Conservation (phyloP, 306 rosid genomes). For the Bauhinia variegata region DNA sequence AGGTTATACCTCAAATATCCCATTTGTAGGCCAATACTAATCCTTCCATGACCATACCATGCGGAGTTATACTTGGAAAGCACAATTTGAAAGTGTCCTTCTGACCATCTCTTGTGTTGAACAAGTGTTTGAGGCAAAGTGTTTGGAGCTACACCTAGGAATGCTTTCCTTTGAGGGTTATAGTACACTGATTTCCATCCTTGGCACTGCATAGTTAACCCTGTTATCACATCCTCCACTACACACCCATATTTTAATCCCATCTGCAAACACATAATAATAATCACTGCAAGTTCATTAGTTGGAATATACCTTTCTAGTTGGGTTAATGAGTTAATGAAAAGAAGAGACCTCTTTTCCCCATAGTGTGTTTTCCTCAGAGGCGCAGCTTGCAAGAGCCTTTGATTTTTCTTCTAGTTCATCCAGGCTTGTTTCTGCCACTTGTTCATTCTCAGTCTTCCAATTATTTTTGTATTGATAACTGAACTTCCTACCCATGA, state of each 20-base stretch:
- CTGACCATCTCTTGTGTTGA: slow-evolving; percentile 90
- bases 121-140: slow-evolving; percentile 56
- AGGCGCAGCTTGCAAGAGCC: slow-evolving; percentile 64
- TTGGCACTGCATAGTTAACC: slow-evolving; percentile 57
- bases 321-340: not conserved
- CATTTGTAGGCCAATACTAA: slow-evolving; percentile 67
- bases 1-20: slow-evolving; percentile 54
- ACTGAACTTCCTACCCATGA: slow-evolving; percentile 60
- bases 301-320: no score
- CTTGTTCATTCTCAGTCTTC: slow-evolving; percentile 31
- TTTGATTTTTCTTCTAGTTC: slow-evolving; percentile 58
- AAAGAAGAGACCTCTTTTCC: slow-evolving; percentile 64
- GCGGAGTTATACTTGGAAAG: slow-evolving; percentile 66
- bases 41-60: slow-evolving; percentile 56
- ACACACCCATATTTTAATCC: slow-evolving; percentile 76
- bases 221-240: slow-evolving; percentile 86
- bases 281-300: no score
- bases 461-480: slow-evolving; percentile 39
- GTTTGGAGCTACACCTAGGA: slow-evolving; percentile 67
- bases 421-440: slow-evolving; percentile 26
- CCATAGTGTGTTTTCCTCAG: slow-evolving; percentile 76
- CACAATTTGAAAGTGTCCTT: slow-evolving; percentile 69
- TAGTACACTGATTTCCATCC: slow-evolving; percentile 83
- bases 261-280: slow-evolving; percentile 42
- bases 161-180: slow-evolving; percentile 68